Base-by-base conservation (phyloP, 108 stramenopile genomes). In the Tribonema minus region DNA sequence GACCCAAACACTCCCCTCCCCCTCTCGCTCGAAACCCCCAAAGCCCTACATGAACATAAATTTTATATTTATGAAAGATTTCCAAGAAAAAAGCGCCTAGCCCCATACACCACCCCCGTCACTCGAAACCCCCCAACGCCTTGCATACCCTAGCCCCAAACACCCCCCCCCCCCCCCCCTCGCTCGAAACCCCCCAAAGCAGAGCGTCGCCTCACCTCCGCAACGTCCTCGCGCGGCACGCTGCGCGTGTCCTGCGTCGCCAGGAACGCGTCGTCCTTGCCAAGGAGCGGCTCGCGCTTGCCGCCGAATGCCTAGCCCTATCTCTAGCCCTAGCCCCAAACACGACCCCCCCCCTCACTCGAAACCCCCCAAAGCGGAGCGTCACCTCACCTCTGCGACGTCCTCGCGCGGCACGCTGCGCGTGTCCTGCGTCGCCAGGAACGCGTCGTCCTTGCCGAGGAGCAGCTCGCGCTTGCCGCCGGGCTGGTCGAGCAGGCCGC, bases 201-300 rank as follows among this genome's bases (percentile, higher is more conserved):
- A n/a, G 61, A 15, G 3, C 3, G 29, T 28, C 15, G 27, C 60
- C 91, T 88, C 61, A 94, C 84, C 62, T 85, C 83, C 23, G 92
- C 92, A 20, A 95, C 90, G 82, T 95, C 94, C 31, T 72, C 88
- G 9, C 94, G 74, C 26, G 89, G 80, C 25, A 94, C 92, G 9
- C 87, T 88, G 58, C 91, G 88, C 36, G 88, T 87, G n/a, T n/a
- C n/a, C 63, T 87, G 73, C 31, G 64, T 88, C 41, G 88, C 67
- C 70, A 89, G 83, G 15, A 89, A 61, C 34, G 40, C 77, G 72
- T 93, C 92, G 83, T 93, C 90, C 5, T 91, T 88, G n/a, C 88
- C 91, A 1, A 91, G 41, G 6, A 91, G 80, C 27, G 92, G 73
- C 64, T 86, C 88, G 20, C 90, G 89, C 82, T 93, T 83, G 46